phyloP scores from a whole-genome alignment of 1,139 yeast species.

The Zygosaccharomyces sapae region DNA sequence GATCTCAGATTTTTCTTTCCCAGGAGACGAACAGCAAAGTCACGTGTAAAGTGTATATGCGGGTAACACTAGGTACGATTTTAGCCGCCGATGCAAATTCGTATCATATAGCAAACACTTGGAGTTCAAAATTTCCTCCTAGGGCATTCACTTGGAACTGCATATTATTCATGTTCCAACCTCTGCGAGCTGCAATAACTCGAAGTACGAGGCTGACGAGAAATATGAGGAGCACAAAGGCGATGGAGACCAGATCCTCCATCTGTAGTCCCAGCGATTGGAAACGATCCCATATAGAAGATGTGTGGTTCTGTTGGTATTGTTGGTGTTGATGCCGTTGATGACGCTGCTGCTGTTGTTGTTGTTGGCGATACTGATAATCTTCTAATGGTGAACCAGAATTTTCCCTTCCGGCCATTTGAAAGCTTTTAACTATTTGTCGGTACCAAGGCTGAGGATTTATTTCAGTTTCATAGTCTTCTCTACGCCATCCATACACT shows the following conservation, averaged over 20 bases:
- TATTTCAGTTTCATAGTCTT: constrained; percentile 10
- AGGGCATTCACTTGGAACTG: constrained; percentile 15
- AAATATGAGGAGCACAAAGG: constrained; percentile 21
- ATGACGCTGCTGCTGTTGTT: background rate
- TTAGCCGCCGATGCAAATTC: background rate
- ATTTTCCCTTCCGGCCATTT: constrained; percentile 13
- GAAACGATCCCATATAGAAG: constrained; percentile 9
- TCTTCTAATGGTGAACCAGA: constrained; percentile 9
- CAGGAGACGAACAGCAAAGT: background rate
- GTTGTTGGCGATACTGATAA: constrained; percentile 4
- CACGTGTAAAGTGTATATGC: background rate
- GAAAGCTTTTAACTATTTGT: constrained; percentile 20
- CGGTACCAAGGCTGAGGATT: constrained; percentile 25
- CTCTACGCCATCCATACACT: constrained; percentile 21
- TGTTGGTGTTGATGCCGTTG: constrained; percentile 1
- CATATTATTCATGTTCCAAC: constrained; percentile 33
- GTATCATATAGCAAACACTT: constrained; percentile 28
- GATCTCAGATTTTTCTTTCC: background rate
- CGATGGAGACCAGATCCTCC: constrained; percentile 26
- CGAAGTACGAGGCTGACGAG: constrained; percentile 23
- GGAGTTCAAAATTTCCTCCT: constrained; percentile 26
- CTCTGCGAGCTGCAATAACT: constrained; percentile 24
- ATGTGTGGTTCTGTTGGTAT: background rate
- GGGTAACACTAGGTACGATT: background rate
- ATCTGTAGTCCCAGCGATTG: constrained; percentile 20